phyloP scores from a whole-genome alignment of 2,329 filamentous ascomycete species.

The Herpomyces periplanetae region DNA sequence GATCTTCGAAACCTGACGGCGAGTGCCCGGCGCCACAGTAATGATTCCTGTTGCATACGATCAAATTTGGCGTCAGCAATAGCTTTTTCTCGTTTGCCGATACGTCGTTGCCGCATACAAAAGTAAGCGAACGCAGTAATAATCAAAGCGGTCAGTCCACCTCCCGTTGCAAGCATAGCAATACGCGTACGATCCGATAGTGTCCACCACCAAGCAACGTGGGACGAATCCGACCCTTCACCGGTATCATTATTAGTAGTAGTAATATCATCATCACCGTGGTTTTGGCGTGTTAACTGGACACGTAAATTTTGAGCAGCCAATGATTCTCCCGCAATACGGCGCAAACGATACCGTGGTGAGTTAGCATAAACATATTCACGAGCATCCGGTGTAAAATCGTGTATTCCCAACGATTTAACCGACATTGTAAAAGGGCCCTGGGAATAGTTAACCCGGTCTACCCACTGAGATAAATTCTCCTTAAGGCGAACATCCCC shows the following conservation, averaged over 20 bases:
- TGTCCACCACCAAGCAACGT: conserved; percentile 10
- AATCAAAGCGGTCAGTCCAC: conserved; percentile 6
- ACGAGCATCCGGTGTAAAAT: conserved; percentile 7
- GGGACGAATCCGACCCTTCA: conserved; percentile 9
- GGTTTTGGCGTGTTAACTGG: not conserved
- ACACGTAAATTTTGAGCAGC: conserved; percentile 9
- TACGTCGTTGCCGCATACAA: conserved; percentile 12
- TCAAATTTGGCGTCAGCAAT: conserved; percentile 11
- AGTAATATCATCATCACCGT: conserved; percentile 1
- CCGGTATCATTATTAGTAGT: conserved; percentile 7
- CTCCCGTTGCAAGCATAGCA: conserved; percentile 9
- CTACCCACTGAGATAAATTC: no score
- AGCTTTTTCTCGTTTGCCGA: conserved; percentile 12
- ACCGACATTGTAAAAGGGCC: conserved; percentile 7
- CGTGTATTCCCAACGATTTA: conserved; percentile 6
- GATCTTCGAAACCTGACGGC: no score
- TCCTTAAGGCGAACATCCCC: no score
- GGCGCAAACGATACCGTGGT: conserved; percentile 9
- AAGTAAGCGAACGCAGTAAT: conserved; percentile 9
- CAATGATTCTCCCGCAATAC: no score
- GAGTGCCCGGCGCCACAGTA: no score
- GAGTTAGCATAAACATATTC: conserved; percentile 9
- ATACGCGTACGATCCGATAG: conserved; percentile 12
- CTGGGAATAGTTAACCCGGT: conserved; percentile 6
- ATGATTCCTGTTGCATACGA: no score